Conservation (phyloP, 306 rosid species). For the barrel medic (Medicago truncatula) region DNA sequence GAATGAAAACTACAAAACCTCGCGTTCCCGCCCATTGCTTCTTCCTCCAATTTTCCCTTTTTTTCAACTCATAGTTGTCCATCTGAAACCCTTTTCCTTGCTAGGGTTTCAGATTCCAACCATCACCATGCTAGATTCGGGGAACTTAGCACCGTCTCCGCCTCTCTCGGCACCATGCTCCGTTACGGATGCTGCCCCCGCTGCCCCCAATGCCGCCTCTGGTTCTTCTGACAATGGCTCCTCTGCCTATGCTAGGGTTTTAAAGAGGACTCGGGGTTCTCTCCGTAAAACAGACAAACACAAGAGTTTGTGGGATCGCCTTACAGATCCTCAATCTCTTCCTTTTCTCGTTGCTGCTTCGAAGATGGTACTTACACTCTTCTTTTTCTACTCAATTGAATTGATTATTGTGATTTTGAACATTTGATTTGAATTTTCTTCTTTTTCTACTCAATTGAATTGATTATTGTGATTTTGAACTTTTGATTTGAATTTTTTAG, state of each 20-base stretch:
- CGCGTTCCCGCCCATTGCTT: conserved; percentile 46
- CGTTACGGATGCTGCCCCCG: conserved; percentile 40
- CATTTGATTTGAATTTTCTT: not conserved
- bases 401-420: not conserved
- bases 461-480: not conserved
- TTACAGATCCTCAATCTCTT: conserved; percentile 60
- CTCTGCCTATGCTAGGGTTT: conserved; percentile 43
- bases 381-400: not conserved
- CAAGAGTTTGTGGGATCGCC: conserved; percentile 60
- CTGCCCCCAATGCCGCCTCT: conserved; percentile 18
- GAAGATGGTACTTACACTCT: conserved; percentile 54
- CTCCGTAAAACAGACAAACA: conserved; percentile 44
- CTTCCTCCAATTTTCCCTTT: not conserved
- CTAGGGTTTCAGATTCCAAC: conserved; percentile 39
- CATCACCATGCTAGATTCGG: conserved; percentile 64
- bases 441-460: not conserved
- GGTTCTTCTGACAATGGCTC: conserved; percentile 33
- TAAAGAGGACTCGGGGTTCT: conserved; percentile 51
- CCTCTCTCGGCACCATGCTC: conserved; percentile 46
- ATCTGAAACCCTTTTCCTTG: not conserved
- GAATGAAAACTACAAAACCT: conserved; percentile 29
- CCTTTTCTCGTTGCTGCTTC: conserved; percentile 74
- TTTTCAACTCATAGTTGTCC: not conserved
- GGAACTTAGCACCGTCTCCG: conserved; percentile 33
- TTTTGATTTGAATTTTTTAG: conserved; percentile 43